Percentiles rank a stretch among this genome's conserved stretches.
Conservation (phyloP, 805 yeast species). For the Starmerella asiatica region DNA sequence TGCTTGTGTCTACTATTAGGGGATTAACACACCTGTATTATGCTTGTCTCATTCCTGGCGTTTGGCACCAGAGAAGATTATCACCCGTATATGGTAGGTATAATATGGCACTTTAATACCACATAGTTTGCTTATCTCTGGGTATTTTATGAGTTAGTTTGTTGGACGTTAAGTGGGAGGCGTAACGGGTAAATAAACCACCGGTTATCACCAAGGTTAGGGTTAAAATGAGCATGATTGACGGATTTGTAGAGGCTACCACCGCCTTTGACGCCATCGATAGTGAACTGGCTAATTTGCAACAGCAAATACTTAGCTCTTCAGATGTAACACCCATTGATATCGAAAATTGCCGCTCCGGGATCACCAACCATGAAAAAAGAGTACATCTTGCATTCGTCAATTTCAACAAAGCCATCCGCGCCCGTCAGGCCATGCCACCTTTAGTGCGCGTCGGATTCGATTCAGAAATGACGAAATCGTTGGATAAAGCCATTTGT, state of each 20-base stretch:
- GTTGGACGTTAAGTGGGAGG: too few relatives aligned
- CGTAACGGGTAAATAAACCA: too few relatives aligned
- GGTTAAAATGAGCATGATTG: background rate
- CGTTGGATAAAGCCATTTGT: background rate
- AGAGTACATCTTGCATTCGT: background rate
- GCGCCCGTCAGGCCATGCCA: background rate
- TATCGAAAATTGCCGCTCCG: background rate
- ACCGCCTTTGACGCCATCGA: background rate
- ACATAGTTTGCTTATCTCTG: too few relatives aligned
- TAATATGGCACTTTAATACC: too few relatives aligned
- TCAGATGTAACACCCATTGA: background rate
- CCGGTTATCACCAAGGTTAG: too few relatives aligned
- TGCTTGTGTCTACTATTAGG: too few relatives aligned
- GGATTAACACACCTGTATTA: too few relatives aligned
- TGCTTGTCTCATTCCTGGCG: too few relatives aligned
- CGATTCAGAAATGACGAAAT: background rate
- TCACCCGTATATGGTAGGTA: too few relatives aligned
- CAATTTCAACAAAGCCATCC: background rate
- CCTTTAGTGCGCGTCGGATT: background rate
- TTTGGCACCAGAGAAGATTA: too few relatives aligned
- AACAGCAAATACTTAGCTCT: background rate
- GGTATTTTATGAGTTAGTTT: too few relatives aligned
- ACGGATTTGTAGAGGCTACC: background rate
- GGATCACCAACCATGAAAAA: background rate
- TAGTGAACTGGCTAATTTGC: background rate